phyloP scores from a whole-genome alignment of 345 rosid genomes.

The Syzygium aqueum region DNA sequence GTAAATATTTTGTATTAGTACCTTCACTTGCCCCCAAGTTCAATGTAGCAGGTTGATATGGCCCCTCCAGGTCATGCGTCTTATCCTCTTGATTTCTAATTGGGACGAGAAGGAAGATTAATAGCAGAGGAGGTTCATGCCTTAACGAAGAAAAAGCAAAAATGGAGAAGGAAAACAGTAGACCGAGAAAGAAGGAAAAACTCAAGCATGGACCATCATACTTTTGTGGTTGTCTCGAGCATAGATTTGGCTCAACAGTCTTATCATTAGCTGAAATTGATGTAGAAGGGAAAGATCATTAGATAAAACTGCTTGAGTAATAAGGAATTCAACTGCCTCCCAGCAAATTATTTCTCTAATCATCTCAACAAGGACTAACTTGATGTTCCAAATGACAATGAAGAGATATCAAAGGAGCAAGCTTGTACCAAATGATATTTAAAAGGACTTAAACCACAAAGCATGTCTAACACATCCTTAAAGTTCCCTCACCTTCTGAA shows the following conservation, averaged over 20 bases:
- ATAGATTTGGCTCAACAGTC: conserved; percentile 10
- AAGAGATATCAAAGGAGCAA: neutral
- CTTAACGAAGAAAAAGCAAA: conserved; percentile 4
- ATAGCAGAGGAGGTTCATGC: conserved; percentile 6
- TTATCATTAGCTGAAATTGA: conserved; percentile 22
- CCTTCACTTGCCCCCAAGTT: conserved; percentile 20
- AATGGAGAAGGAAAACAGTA: neutral
- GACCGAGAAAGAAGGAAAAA: neutral
- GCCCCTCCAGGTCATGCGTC: conserved; percentile 7
- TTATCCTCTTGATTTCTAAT: conserved; percentile 20
- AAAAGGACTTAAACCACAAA: neutral
- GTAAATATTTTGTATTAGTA: conserved; percentile 3
- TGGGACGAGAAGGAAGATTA: neutral
- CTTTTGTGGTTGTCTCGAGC: conserved; percentile 24
- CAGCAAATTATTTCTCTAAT: neutral
- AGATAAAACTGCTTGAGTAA: neutral
- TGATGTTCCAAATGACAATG: neutral
- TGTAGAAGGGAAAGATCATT: neutral
- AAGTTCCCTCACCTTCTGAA: conserved; percentile 25
- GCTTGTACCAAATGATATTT: neutral
- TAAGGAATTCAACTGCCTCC: neutral
- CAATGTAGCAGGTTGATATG: conserved; percentile 4
- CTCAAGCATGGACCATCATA: conserved; percentile 17
- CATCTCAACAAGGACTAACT: neutral
- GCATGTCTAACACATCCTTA: neutral